Evolutionary conservation across 495 filamentous ascomycete species (phyloP).

Genomic region (Aspergillus biplanus): DNA sequence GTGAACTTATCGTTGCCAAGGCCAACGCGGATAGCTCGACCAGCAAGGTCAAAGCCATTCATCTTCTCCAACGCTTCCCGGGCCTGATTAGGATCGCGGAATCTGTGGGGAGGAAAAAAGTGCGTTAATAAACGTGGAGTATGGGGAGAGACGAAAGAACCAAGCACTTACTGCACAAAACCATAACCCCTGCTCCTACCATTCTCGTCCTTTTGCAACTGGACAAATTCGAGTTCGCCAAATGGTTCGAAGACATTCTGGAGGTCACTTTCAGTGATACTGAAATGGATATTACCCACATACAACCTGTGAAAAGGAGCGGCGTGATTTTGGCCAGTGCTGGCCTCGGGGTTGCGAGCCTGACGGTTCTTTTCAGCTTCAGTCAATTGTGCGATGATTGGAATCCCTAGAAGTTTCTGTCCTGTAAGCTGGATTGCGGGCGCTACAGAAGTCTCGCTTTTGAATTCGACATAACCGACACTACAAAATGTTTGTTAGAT

Average conservation of each 20-base stretch:
- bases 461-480: slow-evolving; percentile 99
- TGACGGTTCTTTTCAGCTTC: slow-evolving; percentile 99
- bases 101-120: slow-evolving; percentile 55
- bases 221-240: slow-evolving; percentile 96
- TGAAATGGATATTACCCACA: slow-evolving; percentile 99
- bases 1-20: slow-evolving; percentile 99
- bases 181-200: slow-evolving; percentile 94
- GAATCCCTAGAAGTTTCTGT: slow-evolving; percentile 97
- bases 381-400: slow-evolving; percentile 96
- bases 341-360: slow-evolving; percentile 79
- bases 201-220: slow-evolving; percentile 92
- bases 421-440: slow-evolving; percentile 97
- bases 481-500: slow-evolving; percentile 55
- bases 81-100: slow-evolving; percentile 87
- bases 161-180: slow-evolving; percentile 88
- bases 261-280: slow-evolving; percentile 94
- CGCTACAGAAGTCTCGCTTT: slow-evolving; percentile 90
- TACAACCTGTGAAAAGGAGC: slow-evolving; percentile 98
- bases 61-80: slow-evolving; percentile 96
- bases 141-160: slow-evolving; percentile 9
- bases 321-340: slow-evolving; percentile 65
- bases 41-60: slow-evolving; percentile 99
- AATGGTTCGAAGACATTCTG: slow-evolving; percentile 98
- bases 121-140: not conserved
- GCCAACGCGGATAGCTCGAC: slow-evolving; percentile 96